Conservation (phyloP, 2,329 filamentous ascomycete species). For the Orbilia blumenaviensis region DNA sequence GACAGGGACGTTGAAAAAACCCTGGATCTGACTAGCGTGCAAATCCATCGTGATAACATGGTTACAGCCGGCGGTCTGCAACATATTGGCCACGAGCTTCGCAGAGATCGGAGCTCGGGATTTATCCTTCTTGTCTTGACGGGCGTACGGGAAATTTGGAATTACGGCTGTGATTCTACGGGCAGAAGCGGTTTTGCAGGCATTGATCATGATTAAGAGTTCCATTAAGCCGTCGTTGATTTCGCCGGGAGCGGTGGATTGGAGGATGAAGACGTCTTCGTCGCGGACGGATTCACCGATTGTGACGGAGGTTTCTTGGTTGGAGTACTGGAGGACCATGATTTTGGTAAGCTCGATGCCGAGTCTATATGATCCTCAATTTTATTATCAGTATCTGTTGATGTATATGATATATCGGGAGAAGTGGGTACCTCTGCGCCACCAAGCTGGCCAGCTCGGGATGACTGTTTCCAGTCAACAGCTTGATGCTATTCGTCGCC, state of each 20-base stretch:
- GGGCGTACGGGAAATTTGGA: conserved; percentile 94
- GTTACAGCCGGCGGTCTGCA: conserved; percentile 91
- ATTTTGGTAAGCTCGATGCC: conserved; percentile 75
- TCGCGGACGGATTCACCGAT: conserved; percentile 96
- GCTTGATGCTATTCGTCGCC: conserved; percentile 78
- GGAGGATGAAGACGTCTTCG: conserved; percentile 96
- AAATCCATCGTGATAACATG: conserved; percentile 97
- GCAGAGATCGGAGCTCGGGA: conserved; percentile 95
- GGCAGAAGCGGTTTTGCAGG: conserved; percentile 84
- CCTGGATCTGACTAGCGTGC: conserved; percentile 91
- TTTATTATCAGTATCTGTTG: conserved; percentile 2
- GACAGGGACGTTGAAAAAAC: conserved; percentile 87
- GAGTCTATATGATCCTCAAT: conserved; percentile 62
- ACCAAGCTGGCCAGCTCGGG: conserved; percentile 76
- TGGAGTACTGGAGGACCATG: conserved; percentile 82
- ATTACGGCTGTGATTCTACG: conserved; percentile 94
- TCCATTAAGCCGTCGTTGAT: conserved; percentile 99
- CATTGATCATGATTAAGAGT: conserved; percentile 96
- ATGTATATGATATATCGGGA: neutral
- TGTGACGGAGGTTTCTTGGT: conserved; percentile 87
- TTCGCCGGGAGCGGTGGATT: conserved; percentile 85
- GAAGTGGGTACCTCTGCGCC: conserved; percentile 60
- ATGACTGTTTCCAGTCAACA: conserved; percentile 79
- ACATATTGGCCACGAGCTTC: conserved; percentile 96
- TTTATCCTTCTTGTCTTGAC: conserved; percentile 98